phyloP scores from a whole-genome alignment of 371 early-diverging fungal genomes.

The Mortierella sp. region DNA sequence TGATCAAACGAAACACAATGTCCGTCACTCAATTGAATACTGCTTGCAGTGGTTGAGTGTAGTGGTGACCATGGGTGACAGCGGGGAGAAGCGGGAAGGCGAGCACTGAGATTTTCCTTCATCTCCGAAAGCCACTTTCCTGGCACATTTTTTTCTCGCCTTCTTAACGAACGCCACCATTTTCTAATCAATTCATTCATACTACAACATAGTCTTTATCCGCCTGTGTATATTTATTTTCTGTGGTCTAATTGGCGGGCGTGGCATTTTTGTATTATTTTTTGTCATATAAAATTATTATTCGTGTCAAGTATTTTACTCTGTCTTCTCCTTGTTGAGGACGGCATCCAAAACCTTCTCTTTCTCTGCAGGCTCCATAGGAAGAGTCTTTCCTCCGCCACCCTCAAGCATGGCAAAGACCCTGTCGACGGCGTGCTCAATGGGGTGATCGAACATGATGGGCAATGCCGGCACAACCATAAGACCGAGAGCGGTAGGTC shows the following conservation, averaged over 20 bases:
- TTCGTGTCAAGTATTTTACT: conserved; percentile 1
- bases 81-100: no score
- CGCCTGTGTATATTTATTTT: conserved; percentile 1
- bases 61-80: no score
- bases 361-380: conserved; percentile 53
- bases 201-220: no score
- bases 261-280: not conserved
- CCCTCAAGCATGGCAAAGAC: conserved; percentile 66
- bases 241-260: not conserved
- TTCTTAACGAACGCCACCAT: not conserved
- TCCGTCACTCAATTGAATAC: no score
- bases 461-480: conserved; percentile 79
- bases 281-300: not conserved
- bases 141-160: not conserved
- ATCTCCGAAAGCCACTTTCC: not conserved
- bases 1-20: no score
- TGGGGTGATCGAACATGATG: conserved; percentile 80
- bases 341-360: conserved; percentile 45
- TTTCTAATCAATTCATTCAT: not conserved
- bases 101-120: no score
- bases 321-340: conserved; percentile 41
- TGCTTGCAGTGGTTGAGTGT: no score
- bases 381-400: conserved; percentile 54
- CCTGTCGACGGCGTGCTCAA: conserved; percentile 76
- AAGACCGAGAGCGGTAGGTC: conserved; percentile 79